Evolutionary conservation across 225 moss, liverwort and hornwort species (phyloP).

Genomic region (Polytrichum commune): DNA sequence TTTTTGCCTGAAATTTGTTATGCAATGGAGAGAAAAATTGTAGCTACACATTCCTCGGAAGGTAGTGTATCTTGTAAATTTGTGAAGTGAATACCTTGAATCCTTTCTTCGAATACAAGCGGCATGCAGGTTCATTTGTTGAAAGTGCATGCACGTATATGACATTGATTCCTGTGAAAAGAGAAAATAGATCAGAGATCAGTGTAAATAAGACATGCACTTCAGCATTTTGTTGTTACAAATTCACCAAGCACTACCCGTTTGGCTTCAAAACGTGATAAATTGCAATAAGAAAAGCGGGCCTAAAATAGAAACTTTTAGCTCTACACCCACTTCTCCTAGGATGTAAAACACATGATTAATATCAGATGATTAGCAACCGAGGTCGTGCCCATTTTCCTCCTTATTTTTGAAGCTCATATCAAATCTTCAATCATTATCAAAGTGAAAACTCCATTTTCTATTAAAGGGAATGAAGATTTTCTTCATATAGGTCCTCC

Average conservation of each 20-base stretch:
- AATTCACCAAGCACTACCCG: background rate
- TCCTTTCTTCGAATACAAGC: conserved; percentile 70
- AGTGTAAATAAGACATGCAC: background rate
- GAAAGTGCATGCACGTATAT: conserved; percentile 82
- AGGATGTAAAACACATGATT: background rate
- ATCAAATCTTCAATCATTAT: too few species aligned
- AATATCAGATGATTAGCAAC: too few species aligned
- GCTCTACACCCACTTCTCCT: background rate
- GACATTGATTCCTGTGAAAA: conserved; percentile 56
- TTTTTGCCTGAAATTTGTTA: background rate
- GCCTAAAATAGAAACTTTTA: background rate
- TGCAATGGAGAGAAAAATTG: background rate
- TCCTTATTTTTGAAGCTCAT: too few species aligned
- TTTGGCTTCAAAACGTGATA: background rate
- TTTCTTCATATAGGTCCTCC: too few species aligned
- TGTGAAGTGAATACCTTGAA: conserved; percentile 56
- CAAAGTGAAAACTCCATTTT: too few species aligned
- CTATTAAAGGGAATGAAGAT: too few species aligned
- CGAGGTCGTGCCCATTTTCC: too few species aligned
- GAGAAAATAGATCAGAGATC: background rate
- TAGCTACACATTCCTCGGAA: background rate
- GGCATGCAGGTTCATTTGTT: conserved; percentile 57
- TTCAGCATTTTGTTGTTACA: background rate
- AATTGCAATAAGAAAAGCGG: background rate
- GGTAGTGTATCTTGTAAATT: background rate